Conservation (phyloP, 2,329 filamentous ascomycete species). For the Botryotinia convoluta region DNA sequence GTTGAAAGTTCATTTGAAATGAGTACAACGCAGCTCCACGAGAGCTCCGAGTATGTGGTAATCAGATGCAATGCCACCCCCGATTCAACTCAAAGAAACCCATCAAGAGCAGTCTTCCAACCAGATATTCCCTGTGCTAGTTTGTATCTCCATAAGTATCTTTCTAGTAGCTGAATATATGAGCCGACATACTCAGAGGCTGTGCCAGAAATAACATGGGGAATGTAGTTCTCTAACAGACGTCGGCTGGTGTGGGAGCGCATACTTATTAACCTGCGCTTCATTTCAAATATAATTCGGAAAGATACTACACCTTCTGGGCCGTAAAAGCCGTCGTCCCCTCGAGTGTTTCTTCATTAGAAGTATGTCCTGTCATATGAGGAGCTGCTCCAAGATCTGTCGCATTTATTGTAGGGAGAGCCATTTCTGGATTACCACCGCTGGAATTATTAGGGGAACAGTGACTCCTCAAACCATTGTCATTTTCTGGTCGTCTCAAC, state of each 20-base stretch:
- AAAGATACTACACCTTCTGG: conserved; percentile 25
- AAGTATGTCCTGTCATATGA: background rate
- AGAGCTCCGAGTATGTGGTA: background rate
- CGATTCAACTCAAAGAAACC: background rate
- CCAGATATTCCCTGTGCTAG: conserved; percentile 2
- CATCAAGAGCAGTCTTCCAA: background rate
- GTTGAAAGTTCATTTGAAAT: background rate
- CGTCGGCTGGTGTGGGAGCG: conserved; percentile 41
- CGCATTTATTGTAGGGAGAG: conserved; percentile 2
- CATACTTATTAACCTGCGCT: conserved; percentile 25
- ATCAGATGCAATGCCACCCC: background rate
- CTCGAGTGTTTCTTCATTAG: background rate
- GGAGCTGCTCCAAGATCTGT: background rate
- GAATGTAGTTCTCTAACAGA: background rate
- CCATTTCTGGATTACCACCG: background rate
- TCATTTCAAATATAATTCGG: background rate
- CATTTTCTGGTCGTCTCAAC: background rate
- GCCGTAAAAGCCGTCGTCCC: background rate
- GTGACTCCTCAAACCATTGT: background rate
- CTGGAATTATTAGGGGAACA: background rate
- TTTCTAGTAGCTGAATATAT: conserved; percentile 34
- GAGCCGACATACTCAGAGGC: conserved; percentile 32
- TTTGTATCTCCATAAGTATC: conserved; percentile 20
- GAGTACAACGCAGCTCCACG: background rate
- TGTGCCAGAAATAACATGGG: conserved; percentile 34